Conservation (phyloP, 495 filamentous ascomycete species). For the Penicillium daleae region DNA sequence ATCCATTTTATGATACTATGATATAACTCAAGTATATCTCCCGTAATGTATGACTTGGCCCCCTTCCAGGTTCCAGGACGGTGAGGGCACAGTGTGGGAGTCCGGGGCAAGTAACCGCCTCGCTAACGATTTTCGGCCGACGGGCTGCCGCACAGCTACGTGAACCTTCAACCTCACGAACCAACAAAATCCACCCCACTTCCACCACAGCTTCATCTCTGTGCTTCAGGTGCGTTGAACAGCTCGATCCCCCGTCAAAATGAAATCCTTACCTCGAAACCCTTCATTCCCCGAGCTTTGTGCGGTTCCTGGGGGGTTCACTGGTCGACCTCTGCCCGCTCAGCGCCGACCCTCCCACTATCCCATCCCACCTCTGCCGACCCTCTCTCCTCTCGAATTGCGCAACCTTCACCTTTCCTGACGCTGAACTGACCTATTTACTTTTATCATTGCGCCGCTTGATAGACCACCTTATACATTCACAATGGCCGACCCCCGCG, state of each 20-base stretch:
- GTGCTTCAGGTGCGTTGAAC: constrained; percentile 46
- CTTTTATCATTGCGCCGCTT: constrained; percentile 2
- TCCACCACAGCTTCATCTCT: constrained; percentile 43
- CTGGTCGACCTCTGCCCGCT: constrained; percentile 5
- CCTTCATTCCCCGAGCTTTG: constrained; percentile 34
- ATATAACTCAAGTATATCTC: too few relatives aligned
- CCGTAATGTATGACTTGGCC: background rate
- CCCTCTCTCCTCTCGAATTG: background rate
- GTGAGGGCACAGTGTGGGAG: constrained; percentile 39
- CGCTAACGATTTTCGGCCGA: constrained; percentile 55
- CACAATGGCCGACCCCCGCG: constrained; percentile 94
- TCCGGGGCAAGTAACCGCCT: constrained; percentile 46
- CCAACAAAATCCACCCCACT: constrained; percentile 45
- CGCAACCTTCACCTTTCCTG: constrained; percentile 2
- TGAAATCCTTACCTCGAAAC: constrained; percentile 32
- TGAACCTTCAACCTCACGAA: constrained; percentile 43
- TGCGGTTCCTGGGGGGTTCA: constrained; percentile 32
- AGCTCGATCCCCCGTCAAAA: constrained; percentile 15
- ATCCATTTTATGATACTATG: background rate
- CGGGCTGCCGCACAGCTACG: constrained; percentile 50
- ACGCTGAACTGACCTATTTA: background rate
- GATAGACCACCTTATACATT: constrained; percentile 38
- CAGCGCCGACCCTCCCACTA: constrained; percentile 24
- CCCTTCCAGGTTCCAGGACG: background rate
- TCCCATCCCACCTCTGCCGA: constrained; percentile 17